Evolutionary conservation across 345 rosid species (phyloP).

Genomic region (Eucalyptus pauciflora): DNA sequence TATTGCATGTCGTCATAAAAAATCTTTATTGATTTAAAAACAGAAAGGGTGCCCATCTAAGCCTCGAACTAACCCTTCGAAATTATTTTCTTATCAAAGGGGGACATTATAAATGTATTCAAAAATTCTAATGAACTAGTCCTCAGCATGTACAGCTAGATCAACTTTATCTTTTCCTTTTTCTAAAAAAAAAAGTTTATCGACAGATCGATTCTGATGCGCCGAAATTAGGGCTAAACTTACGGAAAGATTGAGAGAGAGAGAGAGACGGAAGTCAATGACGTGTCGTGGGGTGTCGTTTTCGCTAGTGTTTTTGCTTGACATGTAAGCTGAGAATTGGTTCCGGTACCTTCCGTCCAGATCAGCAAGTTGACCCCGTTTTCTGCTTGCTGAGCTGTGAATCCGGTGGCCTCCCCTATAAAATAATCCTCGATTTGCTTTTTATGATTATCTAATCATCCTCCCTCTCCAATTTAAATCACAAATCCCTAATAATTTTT

Average conservation of each 20-base stretch:
- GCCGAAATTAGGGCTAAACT: neutral
- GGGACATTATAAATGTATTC: neutral
- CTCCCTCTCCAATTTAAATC: neutral
- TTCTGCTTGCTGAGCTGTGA: neutral
- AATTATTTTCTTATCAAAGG: neutral
- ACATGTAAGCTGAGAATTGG: neutral
- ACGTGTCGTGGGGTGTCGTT: neutral
- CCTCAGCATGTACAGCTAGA: neutral
- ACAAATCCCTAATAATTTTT: neutral
- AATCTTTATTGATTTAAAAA: neutral
- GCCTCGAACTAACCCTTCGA: neutral
- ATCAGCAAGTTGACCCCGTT: neutral
- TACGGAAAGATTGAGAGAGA: neutral
- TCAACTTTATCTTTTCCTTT: neutral
- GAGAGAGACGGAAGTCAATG: neutral
- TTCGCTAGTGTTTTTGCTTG: neutral
- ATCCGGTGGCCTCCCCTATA: neutral
- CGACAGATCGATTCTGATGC: neutral
- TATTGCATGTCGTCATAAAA: neutral
- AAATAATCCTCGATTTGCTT: neutral
- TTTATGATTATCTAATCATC: neutral
- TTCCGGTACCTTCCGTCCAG: neutral
- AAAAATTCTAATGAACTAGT: neutral
- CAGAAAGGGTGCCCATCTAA: neutral
- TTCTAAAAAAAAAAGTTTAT: neutral